These are phyloP conservation scores for Nigrospora sphaerica DNA, from an alignment of 2,329 filamentous ascomycete genomes.

Conservation along the genomic window DNA sequence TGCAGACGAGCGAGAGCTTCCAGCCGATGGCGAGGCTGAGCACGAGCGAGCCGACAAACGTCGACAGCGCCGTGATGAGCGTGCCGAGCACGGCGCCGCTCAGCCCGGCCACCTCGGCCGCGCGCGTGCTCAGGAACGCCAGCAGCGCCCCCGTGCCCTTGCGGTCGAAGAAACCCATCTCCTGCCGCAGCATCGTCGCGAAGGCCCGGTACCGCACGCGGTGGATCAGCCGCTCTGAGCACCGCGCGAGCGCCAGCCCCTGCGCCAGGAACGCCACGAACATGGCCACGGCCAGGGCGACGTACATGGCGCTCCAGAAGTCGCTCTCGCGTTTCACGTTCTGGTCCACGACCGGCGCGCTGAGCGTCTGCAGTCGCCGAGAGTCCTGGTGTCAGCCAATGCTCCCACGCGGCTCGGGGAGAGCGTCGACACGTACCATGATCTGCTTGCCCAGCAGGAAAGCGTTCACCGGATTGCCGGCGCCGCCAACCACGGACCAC, in stretches of 20 bases:
- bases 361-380: constrained; percentile 16
- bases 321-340: constrained; percentile 57
- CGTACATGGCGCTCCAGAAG: constrained; percentile 85
- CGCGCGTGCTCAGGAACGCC: constrained; percentile 80
- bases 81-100: constrained; percentile 84
- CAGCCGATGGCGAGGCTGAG: constrained; percentile 56
- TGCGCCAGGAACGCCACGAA: constrained; percentile 62
- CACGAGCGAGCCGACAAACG: constrained; percentile 64
- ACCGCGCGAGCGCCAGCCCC: constrained; percentile 71
- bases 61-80: constrained; percentile 71
- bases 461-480: constrained; percentile 67
- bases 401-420: not conserved
- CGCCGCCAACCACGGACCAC: constrained; percentile 70
- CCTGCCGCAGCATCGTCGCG: constrained; percentile 81
- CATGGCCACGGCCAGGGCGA: constrained; percentile 71
- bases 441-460: constrained; percentile 89
- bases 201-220: constrained; percentile 61
- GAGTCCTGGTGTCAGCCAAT: not conserved
- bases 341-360: constrained; percentile 32
- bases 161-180: constrained; percentile 83
- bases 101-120: constrained; percentile 79
- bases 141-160: constrained; percentile 87
- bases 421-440: constrained; percentile 35
- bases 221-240: constrained; percentile 76
- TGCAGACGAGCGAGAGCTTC: constrained; percentile 84